phyloP scores from a whole-genome alignment of 768 basidiomycete species.

The Pilatotrama ljubarskyi region DNA sequence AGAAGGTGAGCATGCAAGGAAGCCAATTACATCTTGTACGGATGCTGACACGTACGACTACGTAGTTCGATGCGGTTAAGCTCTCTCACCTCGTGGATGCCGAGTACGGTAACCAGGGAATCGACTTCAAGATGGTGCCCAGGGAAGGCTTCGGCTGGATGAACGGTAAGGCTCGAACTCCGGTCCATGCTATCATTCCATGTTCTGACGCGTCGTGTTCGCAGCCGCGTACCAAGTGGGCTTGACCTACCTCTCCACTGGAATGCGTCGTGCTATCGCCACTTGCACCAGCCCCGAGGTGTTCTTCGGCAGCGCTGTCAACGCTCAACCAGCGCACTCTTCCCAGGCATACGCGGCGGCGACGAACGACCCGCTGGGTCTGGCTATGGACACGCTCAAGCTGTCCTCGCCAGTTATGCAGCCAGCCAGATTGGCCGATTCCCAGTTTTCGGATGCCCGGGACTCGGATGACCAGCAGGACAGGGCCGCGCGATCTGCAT shows the following conservation, averaged over 20 bases:
- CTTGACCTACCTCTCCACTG: slow-evolving; percentile 87
- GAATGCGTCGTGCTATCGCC: slow-evolving; percentile 94
- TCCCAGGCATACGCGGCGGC: slow-evolving; percentile 33
- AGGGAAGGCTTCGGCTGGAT: slow-evolving; percentile 99
- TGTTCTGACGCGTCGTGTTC: background rate
- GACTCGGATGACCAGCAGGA: background rate
- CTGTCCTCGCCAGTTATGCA: slow-evolving; percentile 23
- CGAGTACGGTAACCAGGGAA: slow-evolving; percentile 94
- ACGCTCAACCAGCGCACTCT: slow-evolving; percentile 35
- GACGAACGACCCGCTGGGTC: slow-evolving; percentile 37
- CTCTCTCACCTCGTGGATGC: slow-evolving; percentile 96
- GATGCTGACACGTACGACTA: background rate
- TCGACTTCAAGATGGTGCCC: slow-evolving; percentile 97
- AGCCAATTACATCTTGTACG: background rate
- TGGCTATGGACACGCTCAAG: slow-evolving; percentile 40
- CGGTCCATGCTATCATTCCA: background rate
- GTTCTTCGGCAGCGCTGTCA: slow-evolving; percentile 61
- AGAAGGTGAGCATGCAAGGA: slow-evolving; percentile 62
- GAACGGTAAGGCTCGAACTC: slow-evolving; percentile 60
- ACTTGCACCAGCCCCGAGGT: slow-evolving; percentile 92
- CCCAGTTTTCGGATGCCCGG: background rate
- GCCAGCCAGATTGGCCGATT: slow-evolving; percentile 8
- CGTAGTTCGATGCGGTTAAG: slow-evolving; percentile 91
- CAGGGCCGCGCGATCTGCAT: background rate
- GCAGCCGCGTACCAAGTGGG: slow-evolving; percentile 95